Evolutionary conservation across 176 grass and related monocot genomes (phyloP), one percentile per base, ranked within the genome.

Genomic region (Phragmites australis): DNA sequence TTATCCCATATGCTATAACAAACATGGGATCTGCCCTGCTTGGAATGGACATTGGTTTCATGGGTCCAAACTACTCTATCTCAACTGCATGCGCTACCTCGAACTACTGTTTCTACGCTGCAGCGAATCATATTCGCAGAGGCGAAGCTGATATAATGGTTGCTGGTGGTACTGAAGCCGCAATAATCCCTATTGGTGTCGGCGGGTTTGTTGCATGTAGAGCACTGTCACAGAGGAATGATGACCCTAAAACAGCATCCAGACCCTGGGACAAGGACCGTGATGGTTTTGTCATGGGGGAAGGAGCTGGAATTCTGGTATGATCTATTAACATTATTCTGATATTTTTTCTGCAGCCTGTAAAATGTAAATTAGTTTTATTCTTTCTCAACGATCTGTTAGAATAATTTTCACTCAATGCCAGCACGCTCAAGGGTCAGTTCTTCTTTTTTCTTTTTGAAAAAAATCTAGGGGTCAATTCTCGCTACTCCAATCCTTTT

Each of bases 221-320:
- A 78, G 97, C 97, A 71, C 78, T 99, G n/a, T 99, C 97, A 55
- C 97, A 99, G 59, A 95, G 97, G 82, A 99, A 99, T 40, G 90
- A 96, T 90, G 90, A 99, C 59, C 97, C 97, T 22, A 93, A 93
- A 90, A 99, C 97, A 57, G 97, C 97, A 87, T 99, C 96, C 13
- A 89, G 97, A 82, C 97, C 97, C 73, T 99, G 97, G 97, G 97
- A 99, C 88, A 91, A 81, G 71, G 93, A 55, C 1, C 92, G 97
- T 42, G 97, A 99, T 94, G 97, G 97, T 69, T 99, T 99, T 71
- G 97, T 99, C 32, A 99, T 99, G 97, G 96, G 97, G 51, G 97
- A 99, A 89, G 97, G 97, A 87, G 92, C 97, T 71, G 97, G 97
- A 87, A 76, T 96, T 74, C 68, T 99, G 90, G 97, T 98, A 95